These are phyloP conservation scores for sorghum (Sorghum bicolor) DNA, from an alignment of 176 grass and related monocot species.

Conservation along the genomic window Sorghum_bicolor_NCBIv3 NC_012873.2:54131501-54132000, in stretches of 20 bases:
- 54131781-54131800: constrained; percentile 28
- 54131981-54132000: constrained; percentile 32
- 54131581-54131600: not conserved
- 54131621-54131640: not conserved
- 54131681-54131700: constrained; percentile 77
- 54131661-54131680: constrained; percentile 45
- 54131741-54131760: constrained; percentile 85
- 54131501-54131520: not conserved
- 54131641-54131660: not conserved
- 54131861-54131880: not conserved
- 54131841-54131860: not conserved
- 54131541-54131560: not conserved
- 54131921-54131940: not conserved
- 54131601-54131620: not conserved
- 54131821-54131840: not conserved
- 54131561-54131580: not conserved
- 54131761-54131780: constrained; percentile 92
- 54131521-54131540: not conserved
- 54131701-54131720: constrained; percentile 99
- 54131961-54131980: constrained; percentile 47
- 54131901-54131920: not conserved
- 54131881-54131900: not conserved
- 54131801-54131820: constrained; percentile 5
- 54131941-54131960: constrained; percentile 23
- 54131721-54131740: constrained; percentile 91